Evolutionary conservation across 2,329 filamentous ascomycete species (phyloP), one percentile per base, ranked within the genome.

Genomic region (Verticillium isaacii): DNA sequence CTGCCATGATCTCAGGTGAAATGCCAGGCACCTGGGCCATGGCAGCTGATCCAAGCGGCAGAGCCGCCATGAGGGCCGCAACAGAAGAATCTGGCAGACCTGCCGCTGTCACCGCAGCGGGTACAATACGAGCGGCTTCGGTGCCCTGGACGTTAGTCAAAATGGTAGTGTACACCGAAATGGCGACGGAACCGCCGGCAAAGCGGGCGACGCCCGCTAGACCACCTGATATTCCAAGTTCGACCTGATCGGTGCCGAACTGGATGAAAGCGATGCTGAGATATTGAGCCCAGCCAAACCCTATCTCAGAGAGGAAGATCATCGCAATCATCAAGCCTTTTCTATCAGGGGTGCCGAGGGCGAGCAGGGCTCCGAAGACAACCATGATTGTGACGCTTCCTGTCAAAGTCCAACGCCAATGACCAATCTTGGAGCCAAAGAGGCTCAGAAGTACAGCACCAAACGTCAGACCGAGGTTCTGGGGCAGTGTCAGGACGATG

Each of bases 261-360:
- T 82, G 80, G 6, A 77, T 79, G 63, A 79, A 77, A 1, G 80
- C 77, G 64, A 83, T 81, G 19, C 74, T 77, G 23, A 81, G 68
- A 60, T 81, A 80, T 61, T 79, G 73, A 3, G 75, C 78, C 75
- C 77, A 82, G 6, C 79, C 79, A 64, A 79, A 83, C 5, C 75
- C 79, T 14, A 73, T 70, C 66, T 78, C 72, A 5, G 74, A 74
- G 17, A 82, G 70, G 67, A 82, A 81, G 14, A 78, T 71, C 59
- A 82, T 80, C 0, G 78, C 79, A 57, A 81, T 77, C 68, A 79
- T 78, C 63, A 77, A 73, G 5, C 74, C 78, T 67, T 79, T 79
- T 41, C 78, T 74, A 32, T 73, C 64, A 0, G 80, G 78, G 5
- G 72, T 79, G 0, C 72, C 78, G 3, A 81, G 66, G 0, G 74